phyloP scores from a whole-genome alignment of 1,139 yeast genomes.

The Entelexis paramagnoliae region DNA sequence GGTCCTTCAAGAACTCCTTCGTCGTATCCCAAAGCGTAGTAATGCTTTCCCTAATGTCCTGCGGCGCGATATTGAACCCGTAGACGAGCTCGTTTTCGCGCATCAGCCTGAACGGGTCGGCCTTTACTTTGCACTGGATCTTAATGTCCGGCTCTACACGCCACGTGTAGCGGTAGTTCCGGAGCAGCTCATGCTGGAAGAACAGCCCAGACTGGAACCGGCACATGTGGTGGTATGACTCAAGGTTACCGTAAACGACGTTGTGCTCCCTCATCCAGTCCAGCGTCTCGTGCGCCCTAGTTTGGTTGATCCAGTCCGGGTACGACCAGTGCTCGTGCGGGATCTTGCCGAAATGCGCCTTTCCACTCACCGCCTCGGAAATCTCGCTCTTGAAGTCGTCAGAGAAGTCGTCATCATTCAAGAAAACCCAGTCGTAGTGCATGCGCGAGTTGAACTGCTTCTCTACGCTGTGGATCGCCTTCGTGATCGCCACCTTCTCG shows the following conservation, averaged over 20 bases:
- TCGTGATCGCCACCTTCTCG: constrained; percentile 14
- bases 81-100: constrained; percentile 63
- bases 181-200: constrained; percentile 64
- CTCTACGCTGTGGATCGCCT: constrained; percentile 34
- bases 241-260: constrained; percentile 58
- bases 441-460: constrained; percentile 55
- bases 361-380: constrained; percentile 46
- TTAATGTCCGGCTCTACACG: constrained; percentile 89
- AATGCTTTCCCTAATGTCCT: constrained; percentile 72
- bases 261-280: constrained; percentile 38
- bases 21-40: constrained; percentile 75
- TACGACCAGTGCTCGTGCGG: constrained; percentile 68
- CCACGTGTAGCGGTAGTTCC: constrained; percentile 82
- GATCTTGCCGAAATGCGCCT: constrained; percentile 52
- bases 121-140: constrained; percentile 69
- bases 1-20: constrained; percentile 50
- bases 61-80: constrained; percentile 73
- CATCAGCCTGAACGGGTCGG: constrained; percentile 79
- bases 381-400: constrained; percentile 43
- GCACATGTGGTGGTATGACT: constrained; percentile 78
- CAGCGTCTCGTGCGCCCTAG: constrained; percentile 49
- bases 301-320: constrained; percentile 57
- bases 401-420: constrained; percentile 54
- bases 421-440: constrained; percentile 70
- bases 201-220: constrained; percentile 89